phyloP scores from a whole-genome alignment of 768 basidiomycete genomes.

The Boletus fagicola region DNA sequence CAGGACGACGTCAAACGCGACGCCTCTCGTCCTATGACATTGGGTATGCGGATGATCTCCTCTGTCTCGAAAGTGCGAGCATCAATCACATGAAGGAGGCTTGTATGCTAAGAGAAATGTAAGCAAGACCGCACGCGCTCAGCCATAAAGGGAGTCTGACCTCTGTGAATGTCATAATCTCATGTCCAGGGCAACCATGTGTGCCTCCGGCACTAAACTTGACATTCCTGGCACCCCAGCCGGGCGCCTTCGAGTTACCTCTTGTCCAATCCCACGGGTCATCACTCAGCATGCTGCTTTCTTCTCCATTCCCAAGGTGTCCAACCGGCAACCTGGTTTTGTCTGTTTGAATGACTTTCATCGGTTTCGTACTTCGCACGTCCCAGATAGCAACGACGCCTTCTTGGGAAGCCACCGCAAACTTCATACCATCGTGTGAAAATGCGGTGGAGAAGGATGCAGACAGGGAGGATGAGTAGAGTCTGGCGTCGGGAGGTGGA shows the following conservation, averaged over 20 bases:
- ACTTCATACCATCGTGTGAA: slow-evolving; percentile 71
- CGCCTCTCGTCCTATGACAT: slow-evolving; percentile 26
- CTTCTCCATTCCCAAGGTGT: slow-evolving; percentile 38
- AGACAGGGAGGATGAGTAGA: slow-evolving; percentile 45
- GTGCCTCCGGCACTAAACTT: slow-evolving; percentile 73
- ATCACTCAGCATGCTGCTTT: slow-evolving; percentile 55
- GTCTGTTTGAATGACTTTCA: slow-evolving; percentile 66
- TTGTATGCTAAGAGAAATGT: slow-evolving; percentile 62
- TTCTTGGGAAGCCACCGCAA: slow-evolving; percentile 82
- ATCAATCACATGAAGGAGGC: slow-evolving; percentile 79
- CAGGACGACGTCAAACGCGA: slow-evolving; percentile 12
- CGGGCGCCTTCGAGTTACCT: slow-evolving; percentile 57
- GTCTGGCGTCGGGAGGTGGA: slow-evolving; percentile 50
- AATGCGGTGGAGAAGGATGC: slow-evolving; percentile 84
- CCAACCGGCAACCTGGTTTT: slow-evolving; percentile 33
- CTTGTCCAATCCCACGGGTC: slow-evolving; percentile 70
- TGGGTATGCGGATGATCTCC: slow-evolving; percentile 61
- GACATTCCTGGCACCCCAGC: slow-evolving; percentile 83
- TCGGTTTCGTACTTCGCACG: slow-evolving; percentile 66
- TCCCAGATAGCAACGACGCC: slow-evolving; percentile 82
- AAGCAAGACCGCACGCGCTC: neutral
- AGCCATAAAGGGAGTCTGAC: slow-evolving; percentile 39
- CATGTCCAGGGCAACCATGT: slow-evolving; percentile 50
- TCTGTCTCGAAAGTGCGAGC: slow-evolving; percentile 82
- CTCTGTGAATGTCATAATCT: slow-evolving; percentile 89